These are phyloP conservation scores for Phytopythium litorale DNA, from an alignment of 352 stramenopile genomes.

Conservation along the genomic window DNA sequence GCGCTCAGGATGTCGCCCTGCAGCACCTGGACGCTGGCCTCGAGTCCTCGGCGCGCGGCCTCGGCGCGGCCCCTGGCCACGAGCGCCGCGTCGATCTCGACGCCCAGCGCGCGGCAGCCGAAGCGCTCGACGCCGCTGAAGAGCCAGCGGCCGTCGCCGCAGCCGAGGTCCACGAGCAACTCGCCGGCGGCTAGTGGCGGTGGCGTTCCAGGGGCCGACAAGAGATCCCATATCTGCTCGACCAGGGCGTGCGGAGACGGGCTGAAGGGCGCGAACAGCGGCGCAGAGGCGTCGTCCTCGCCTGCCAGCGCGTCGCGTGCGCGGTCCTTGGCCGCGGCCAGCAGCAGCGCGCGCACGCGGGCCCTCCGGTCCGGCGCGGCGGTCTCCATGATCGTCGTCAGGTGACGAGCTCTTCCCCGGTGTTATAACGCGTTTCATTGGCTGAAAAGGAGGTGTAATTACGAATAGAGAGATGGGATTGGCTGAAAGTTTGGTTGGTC, in stretches of 20 bases:
- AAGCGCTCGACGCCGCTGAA: constrained; percentile 60
- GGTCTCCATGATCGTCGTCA: constrained; percentile 12
- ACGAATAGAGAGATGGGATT: constrained; percentile 9
- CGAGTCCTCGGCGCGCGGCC: constrained; percentile 20
- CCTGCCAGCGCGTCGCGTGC: constrained; percentile 45
- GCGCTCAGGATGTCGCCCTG: constrained; percentile 53
- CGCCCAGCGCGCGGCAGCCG: constrained; percentile 53
- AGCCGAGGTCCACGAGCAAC: constrained; percentile 78
- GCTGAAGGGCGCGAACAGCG: constrained; percentile 74
- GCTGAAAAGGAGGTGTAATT: constrained; percentile 8
- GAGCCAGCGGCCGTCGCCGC: constrained; percentile 76
- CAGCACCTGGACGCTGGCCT: constrained; percentile 41
- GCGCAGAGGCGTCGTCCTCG: constrained; percentile 6
- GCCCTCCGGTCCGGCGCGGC: constrained; percentile 10
- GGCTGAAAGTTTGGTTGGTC: constrained; percentile 22
- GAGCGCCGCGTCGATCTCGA: constrained; percentile 64
- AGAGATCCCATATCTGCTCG: constrained; percentile 53
- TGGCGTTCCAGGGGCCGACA: constrained; percentile 16
- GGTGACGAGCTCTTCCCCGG: neutral
- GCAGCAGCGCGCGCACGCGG: constrained; percentile 54
- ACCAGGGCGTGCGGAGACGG: constrained; percentile 58
- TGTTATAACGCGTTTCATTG: constrained; percentile 13
- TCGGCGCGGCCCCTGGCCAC: constrained; percentile 29
- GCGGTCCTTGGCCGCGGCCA: constrained; percentile 54
- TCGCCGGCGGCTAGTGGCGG: constrained; percentile 28